Evolutionary conservation across 495 filamentous ascomycete genomes (phyloP), one percentile per base, ranked within the genome.

Genomic region (Hyaloscypha variabilis): DNA sequence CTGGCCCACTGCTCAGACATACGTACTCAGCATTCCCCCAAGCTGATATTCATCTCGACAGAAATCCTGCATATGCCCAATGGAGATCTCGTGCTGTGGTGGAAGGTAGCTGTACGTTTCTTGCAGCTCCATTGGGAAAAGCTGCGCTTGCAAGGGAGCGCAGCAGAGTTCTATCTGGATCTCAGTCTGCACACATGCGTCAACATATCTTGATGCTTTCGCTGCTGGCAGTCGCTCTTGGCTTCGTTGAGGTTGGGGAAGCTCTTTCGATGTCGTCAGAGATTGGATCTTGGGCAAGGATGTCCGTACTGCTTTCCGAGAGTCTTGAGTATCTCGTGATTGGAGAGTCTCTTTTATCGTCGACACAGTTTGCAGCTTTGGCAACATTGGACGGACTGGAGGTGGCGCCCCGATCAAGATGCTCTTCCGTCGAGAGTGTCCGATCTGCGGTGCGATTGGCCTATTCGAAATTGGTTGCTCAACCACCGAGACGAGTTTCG

Each of bases 241-340:
- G 31, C 13, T 8, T 34, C 31, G 31, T 8, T 34, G 31, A 34
- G 31, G 19, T 24, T 3, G 49, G n/a, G 3, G 49, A n/a, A 21
- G 6, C n/a, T 51, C 49, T 51, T 19, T 17, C 19, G 19, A 8
- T 51, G 19, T 29, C 63, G 23, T 19, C 8, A 39, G 21, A 17
- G 60, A 24, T 26, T 60, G 54, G 31, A 26, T 54, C 19, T 66
- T 36, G 28, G 55, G 25, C 63, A 56, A 66, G 13, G 63, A 28
- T 8, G 55, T 23, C 21, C 49, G 46, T 24, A 60, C 29, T 2
- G 13, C 6, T 34, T 6, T 6, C 31, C 8, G 8, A 34, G 6
- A 8, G 8, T 34, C 31, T 34, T 34, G 31, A 34, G 8, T 34
- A 6, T 13, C 31, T 34, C 13, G 31, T 8, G 1, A 34, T 1